These are phyloP conservation scores for Phytophthora pluvialis DNA, from an alignment of 352 stramenopile genomes.

Conservation along the genomic window DNA sequence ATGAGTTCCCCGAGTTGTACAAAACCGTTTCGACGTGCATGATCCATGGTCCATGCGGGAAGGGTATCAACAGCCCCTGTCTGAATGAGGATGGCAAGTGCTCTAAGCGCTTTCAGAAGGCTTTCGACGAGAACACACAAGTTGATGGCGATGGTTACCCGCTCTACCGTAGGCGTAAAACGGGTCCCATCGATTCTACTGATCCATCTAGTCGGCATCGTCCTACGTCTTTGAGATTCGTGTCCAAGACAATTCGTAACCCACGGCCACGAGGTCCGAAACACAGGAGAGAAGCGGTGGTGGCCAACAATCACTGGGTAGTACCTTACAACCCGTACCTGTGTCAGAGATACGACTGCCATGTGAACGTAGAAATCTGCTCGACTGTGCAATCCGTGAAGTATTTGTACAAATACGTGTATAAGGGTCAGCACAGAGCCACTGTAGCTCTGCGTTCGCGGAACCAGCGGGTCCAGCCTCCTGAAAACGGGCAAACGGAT, in stretches of 20 bases:
- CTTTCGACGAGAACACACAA: conserved; percentile 9
- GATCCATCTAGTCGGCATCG: no score
- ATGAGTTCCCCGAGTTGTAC: conserved; percentile 3
- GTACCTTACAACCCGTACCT: conserved; percentile 72
- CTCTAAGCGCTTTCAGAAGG: conserved; percentile 35
- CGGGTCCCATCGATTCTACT: no score
- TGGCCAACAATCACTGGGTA: conserved; percentile 44
- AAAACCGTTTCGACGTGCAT: conserved; percentile 13
- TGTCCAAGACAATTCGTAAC: neutral
- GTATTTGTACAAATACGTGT: conserved; percentile 74
- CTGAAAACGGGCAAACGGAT: neutral
- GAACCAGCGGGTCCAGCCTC: no score
- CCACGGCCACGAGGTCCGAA: neutral
- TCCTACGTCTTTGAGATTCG: neutral
- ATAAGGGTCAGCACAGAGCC: conserved; percentile 50
- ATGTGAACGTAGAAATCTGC: conserved; percentile 67
- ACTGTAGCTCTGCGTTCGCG: neutral
- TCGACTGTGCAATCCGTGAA: conserved; percentile 42
- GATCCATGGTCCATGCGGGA: conserved; percentile 27
- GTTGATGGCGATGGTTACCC: conserved; percentile 19
- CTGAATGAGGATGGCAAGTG: conserved; percentile 31
- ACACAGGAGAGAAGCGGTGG: neutral
- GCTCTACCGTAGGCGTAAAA: conserved; percentile 2
- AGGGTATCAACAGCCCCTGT: conserved; percentile 8
- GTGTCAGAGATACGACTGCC: conserved; percentile 52